Conservation (phyloP, 164 flowering plant species). For the Magnolia changhungtana region DNA sequence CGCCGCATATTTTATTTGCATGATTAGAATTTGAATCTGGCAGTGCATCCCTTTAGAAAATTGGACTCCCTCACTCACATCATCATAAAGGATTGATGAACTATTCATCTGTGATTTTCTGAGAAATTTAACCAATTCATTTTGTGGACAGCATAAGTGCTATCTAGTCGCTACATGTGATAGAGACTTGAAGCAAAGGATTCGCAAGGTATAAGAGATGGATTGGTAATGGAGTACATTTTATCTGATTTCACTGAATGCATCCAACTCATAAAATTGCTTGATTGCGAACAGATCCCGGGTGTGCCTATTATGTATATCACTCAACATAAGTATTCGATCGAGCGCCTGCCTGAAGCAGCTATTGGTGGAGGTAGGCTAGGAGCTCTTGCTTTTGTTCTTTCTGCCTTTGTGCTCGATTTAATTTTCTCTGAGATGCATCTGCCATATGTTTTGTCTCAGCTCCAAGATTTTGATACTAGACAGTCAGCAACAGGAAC, state of each 20-base stretch:
- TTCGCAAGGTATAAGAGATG: slow-evolving; percentile 66
- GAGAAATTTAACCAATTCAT: too few species aligned
- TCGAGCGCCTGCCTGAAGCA: slow-evolving; percentile 96
- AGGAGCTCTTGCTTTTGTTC: not conserved
- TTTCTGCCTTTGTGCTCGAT: not conserved
- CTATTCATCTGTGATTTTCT: too few species aligned
- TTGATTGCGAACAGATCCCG: slow-evolving; percentile 51
- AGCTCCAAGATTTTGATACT: slow-evolving; percentile 66
- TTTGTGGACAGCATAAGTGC: too few species aligned
- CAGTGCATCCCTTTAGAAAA: too few species aligned
- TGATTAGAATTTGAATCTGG: too few species aligned
- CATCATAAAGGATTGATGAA: too few species aligned
- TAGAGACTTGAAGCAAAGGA: slow-evolving; percentile 39
- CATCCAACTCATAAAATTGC: not conserved
- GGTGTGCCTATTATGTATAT: slow-evolving; percentile 99
- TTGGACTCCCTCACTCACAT: too few species aligned
- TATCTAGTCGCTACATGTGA: too few species aligned
- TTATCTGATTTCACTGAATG: not conserved
- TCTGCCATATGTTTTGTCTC: slow-evolving; percentile 17
- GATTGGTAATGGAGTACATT: not conserved
- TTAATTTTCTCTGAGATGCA: not conserved
- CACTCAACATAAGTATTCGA: slow-evolving; percentile 76
- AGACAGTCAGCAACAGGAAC: not conserved
- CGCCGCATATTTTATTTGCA: too few species aligned
- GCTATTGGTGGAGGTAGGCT: slow-evolving; percentile 91